A percentile compares a stretch with the other conserved stretches of the same genome.
Conservation (phyloP, 495 filamentous ascomycete genomes). For the Aspergillus affinis region DNA sequence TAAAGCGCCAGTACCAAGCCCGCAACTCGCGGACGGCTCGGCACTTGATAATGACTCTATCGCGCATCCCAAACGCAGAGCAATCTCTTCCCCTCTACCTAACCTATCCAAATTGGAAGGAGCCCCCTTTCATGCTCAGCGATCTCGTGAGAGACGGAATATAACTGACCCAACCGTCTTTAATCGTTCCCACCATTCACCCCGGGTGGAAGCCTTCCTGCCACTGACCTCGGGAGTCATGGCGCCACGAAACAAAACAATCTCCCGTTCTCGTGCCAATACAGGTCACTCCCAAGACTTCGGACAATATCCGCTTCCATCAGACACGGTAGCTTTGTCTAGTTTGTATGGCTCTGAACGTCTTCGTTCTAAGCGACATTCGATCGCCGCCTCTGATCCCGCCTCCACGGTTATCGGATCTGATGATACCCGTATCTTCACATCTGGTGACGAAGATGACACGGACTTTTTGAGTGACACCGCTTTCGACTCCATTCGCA, state of each 20-base stretch:
- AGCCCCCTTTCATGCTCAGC: conserved; percentile 22
- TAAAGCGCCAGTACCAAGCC: conserved; percentile 19
- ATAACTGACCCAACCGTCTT: conserved; percentile 45
- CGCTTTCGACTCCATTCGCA: conserved; percentile 87
- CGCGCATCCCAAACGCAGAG: conserved; percentile 36
- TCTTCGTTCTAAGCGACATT: conserved; percentile 44
- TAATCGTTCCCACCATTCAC: conserved; percentile 29
- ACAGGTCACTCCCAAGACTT: conserved; percentile 12
- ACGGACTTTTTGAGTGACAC: conserved; percentile 85
- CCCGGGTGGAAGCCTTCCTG: conserved; percentile 19
- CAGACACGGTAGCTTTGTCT: conserved; percentile 32
- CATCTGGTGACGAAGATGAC: conserved; percentile 81
- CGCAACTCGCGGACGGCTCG: conserved; percentile 21
- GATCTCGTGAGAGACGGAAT: conserved; percentile 35
- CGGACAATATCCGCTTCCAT: conserved; percentile 26
- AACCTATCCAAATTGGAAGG: conserved; percentile 27
- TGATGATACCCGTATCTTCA: conserved; percentile 75
- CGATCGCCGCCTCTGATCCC: conserved; percentile 62
- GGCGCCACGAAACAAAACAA: conserved; percentile 13
- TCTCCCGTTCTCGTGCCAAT: conserved; percentile 26
- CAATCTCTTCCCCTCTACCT: conserved; percentile 33
- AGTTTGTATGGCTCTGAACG: conserved; percentile 35
- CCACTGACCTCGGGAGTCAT: conserved; percentile 13
- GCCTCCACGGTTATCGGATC: conserved; percentile 82
- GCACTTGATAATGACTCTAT: conserved; percentile 29